Conservation (phyloP, 768 basidiomycete genomes). For the Rhizopogon vinicolor region DNA sequence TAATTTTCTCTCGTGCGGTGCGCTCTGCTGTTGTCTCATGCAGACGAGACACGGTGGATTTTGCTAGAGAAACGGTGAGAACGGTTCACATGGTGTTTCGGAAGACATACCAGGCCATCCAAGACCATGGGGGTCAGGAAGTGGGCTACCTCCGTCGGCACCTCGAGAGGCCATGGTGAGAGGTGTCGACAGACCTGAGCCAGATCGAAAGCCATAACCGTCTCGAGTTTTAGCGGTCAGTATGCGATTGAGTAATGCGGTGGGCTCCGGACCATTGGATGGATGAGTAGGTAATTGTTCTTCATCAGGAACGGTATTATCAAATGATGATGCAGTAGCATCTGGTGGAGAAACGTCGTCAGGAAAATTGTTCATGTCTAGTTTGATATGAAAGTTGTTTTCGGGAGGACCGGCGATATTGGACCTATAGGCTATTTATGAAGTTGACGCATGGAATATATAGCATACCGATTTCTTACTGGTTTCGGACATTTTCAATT, state of each 20-base stretch:
- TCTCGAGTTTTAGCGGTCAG: slow-evolving; percentile 56
- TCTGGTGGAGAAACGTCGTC: slow-evolving; percentile 31
- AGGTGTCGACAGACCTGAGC: slow-evolving; percentile 67
- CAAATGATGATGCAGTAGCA: slow-evolving; percentile 40
- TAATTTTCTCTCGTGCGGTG: slow-evolving; percentile 64
- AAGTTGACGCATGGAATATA: too few relatives aligned
- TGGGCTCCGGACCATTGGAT: slow-evolving; percentile 18
- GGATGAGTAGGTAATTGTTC: slow-evolving; percentile 42
- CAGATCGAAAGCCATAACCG: slow-evolving; percentile 76
- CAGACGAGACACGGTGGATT: slow-evolving; percentile 82
- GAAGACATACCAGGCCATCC: slow-evolving; percentile 81
- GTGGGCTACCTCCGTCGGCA: slow-evolving; percentile 25
- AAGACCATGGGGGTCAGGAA: slow-evolving; percentile 64
- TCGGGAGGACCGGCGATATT: background rate
- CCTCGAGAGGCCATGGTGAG: slow-evolving; percentile 28
- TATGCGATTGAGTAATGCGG: slow-evolving; percentile 59
- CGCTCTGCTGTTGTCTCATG: slow-evolving; percentile 76
- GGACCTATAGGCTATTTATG: too few relatives aligned
- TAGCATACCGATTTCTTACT: background rate
- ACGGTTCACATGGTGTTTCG: background rate
- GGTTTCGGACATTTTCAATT: background rate
- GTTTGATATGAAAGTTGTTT: background rate
- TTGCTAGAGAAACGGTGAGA: slow-evolving; percentile 49
- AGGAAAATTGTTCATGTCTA: slow-evolving; percentile 45
- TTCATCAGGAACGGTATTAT: slow-evolving; percentile 52